phyloP scores from a whole-genome alignment of 345 rosid genomes.

The Eucalyptus coolabah region DNA sequence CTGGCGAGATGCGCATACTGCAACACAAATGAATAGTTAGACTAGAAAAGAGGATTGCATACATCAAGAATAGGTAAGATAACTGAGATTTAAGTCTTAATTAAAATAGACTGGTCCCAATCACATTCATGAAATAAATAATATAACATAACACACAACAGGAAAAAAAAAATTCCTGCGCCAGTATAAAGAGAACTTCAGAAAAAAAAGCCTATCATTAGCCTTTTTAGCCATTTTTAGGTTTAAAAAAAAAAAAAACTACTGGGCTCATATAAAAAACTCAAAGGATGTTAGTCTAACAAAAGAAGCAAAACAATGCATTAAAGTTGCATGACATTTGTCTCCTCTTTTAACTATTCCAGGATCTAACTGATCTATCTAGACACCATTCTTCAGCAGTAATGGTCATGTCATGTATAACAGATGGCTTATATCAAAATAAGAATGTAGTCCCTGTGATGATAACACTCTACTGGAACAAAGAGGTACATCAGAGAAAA shows the following conservation, averaged over 20 bases:
- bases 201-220: not conserved
- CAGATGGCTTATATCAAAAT: not conserved
- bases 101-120: not conserved
- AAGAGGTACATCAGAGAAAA: not conserved
- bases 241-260: not conserved
- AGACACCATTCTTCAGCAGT: not conserved
- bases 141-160: not conserved
- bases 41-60: not conserved
- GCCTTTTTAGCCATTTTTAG: not conserved
- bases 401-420: fast-evolving
- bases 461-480: not conserved
- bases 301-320: not conserved
- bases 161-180: not conserved
- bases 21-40: not conserved
- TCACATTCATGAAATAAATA: not conserved
- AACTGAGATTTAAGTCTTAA: not conserved
- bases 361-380: not conserved
- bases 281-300: conserved; percentile 20
- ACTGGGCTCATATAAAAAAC: not conserved
- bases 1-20: conserved; percentile 81
- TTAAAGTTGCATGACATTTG: not conserved
- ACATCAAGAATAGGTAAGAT: not conserved
- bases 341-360: not conserved
- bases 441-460: not conserved
- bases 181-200: not conserved